Conservation (phyloP, 768 basidiomycete genomes). For the Amanita molliuscula region DNA sequence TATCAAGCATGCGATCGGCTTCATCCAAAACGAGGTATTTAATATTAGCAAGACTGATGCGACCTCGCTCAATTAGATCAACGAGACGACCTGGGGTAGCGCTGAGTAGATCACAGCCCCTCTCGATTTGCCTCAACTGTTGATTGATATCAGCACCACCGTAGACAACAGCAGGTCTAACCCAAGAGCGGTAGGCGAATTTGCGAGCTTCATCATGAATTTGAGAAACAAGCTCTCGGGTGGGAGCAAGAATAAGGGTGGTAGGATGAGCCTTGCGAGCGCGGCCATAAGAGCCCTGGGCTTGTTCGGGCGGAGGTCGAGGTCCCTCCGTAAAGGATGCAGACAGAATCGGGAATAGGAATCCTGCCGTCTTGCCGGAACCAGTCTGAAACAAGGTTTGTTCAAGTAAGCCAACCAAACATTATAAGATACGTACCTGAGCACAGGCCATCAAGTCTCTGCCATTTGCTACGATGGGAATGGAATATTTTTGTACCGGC, state of each 20-base stretch:
- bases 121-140: conserved; percentile 89
- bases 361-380: conserved; percentile 98
- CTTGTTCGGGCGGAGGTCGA: conserved; percentile 48
- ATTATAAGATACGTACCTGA: conserved; percentile 42
- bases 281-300: conserved; percentile 42
- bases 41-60: conserved; percentile 93
- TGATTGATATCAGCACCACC: conserved; percentile 97
- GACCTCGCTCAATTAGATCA: conserved; percentile 95
- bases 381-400: conserved; percentile 59
- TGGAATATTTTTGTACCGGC: conserved; percentile 99
- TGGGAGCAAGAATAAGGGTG: conserved; percentile 95
- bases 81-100: conserved; percentile 98
- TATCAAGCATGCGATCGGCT: conserved; percentile 99
- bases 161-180: conserved; percentile 96
- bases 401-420: neutral
- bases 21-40: conserved; percentile 98
- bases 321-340: conserved; percentile 85
- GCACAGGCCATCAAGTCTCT: conserved; percentile 94
- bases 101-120: conserved; percentile 92
- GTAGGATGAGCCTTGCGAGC: conserved; percentile 91
- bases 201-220: conserved; percentile 99
- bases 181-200: conserved; percentile 99
- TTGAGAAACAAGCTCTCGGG: conserved; percentile 97
- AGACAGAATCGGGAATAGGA: conserved; percentile 98
- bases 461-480: conserved; percentile 89